Conservation (phyloP, 2,329 filamentous ascomycete genomes). For the Fusarium liriodendri region DNA sequence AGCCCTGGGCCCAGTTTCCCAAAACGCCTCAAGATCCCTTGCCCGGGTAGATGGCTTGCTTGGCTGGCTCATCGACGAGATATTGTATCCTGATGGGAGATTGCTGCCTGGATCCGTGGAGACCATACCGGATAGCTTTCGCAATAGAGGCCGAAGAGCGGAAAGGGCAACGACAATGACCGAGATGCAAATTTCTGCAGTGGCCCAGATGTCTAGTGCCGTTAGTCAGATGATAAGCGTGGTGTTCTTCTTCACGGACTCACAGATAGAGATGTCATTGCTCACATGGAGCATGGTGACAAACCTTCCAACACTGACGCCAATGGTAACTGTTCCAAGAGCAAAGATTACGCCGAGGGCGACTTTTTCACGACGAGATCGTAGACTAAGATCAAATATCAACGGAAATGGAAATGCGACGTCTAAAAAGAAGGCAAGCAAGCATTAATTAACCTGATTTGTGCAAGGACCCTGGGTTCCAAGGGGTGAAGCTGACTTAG, state of each 20-base stretch:
- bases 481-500: conserved; percentile 21
- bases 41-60: not conserved
- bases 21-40: not conserved
- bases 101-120: conserved; percentile 4
- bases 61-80: not conserved
- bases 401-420: conserved; percentile 38
- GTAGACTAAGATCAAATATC: conserved; percentile 26
- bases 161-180: conserved; percentile 30
- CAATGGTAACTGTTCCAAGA: conserved; percentile 34
- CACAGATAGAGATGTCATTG: conserved; percentile 26
- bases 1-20: not conserved
- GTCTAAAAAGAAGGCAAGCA: conserved; percentile 6
- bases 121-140: conserved; percentile 13
- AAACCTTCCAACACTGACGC: conserved; percentile 37
- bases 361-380: conserved; percentile 34
- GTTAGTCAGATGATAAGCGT: not conserved
- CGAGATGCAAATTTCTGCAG: conserved; percentile 29
- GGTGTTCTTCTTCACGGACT: not conserved
- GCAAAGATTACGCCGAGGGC: conserved; percentile 32
- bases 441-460: not conserved
- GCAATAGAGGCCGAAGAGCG: conserved; percentile 19
- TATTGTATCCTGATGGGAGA: not conserved
- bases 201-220: conserved; percentile 24
- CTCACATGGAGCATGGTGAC: conserved; percentile 21
- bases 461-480: not conserved